These are phyloP conservation scores for Tolypocladium guangdongense DNA, from an alignment of 2,329 filamentous ascomycete genomes.

Conservation along the genomic window DNA sequence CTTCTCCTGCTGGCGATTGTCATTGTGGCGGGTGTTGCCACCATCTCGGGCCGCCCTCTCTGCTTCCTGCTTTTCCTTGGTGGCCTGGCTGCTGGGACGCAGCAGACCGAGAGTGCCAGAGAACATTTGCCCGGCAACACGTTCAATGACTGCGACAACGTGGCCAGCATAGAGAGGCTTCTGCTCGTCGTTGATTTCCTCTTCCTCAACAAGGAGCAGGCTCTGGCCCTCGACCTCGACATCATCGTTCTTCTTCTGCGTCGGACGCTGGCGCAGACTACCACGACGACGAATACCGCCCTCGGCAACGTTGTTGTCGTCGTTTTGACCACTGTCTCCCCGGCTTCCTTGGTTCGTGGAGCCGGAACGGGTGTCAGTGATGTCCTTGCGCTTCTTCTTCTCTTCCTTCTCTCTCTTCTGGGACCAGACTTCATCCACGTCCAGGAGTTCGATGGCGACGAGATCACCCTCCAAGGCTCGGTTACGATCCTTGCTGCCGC, in stretches of 20 bases:
- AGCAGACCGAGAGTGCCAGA: conserved; percentile 90
- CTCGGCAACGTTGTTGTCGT: conserved; percentile 55
- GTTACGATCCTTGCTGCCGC: conserved; percentile 97
- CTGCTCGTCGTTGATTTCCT: conserved; percentile 96
- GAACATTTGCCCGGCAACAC: conserved; percentile 97
- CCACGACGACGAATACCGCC: conserved; percentile 86
- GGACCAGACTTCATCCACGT: conserved; percentile 96
- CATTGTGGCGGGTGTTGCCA: conserved; percentile 56
- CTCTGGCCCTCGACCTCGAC: conserved; percentile 98
- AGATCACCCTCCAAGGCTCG: conserved; percentile 92
- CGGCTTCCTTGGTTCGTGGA: conserved; percentile 64
- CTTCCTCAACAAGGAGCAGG: conserved; percentile 89
- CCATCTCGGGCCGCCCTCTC: conserved; percentile 89
- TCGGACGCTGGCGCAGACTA: conserved; percentile 90
- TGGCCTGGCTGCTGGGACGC: conserved; percentile 93
- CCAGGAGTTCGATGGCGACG: conserved; percentile 88
- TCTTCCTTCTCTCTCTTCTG: conserved; percentile 99
- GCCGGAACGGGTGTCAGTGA: conserved; percentile 77
- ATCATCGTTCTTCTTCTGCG: conserved; percentile 99
- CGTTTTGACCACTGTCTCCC: conserved; percentile 43
- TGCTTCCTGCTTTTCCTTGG: conserved; percentile 98
- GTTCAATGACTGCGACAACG: conserved; percentile 93
- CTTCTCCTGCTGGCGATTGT: conserved; percentile 78
- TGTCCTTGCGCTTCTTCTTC: conserved; percentile 99
- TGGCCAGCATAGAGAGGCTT: conserved; percentile 96